Percentiles rank a stretch among this genome's conserved stretches.
phyloP scores from a whole-genome alignment of 805 yeast species.

The Starmerella stigmatis region DNA sequence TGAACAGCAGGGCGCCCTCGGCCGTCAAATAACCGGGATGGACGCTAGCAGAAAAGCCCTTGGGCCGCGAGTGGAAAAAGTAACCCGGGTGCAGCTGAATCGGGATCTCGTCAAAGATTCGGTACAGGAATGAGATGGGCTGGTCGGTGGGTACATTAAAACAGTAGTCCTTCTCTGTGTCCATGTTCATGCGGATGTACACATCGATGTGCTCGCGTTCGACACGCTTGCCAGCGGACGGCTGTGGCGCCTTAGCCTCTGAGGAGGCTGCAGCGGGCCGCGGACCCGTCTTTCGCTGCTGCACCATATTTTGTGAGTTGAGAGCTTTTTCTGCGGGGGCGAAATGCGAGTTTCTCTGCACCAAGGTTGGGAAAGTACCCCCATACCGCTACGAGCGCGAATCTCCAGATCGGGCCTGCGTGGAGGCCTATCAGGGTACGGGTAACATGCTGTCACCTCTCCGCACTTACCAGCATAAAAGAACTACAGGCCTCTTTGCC shows the following conservation, averaged over 20 bases:
- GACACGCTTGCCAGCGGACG: too few relatives aligned
- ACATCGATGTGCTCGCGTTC: conserved; percentile 30
- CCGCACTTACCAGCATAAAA: background rate
- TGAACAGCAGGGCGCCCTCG: conserved; percentile 69
- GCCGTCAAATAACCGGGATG: conserved; percentile 76
- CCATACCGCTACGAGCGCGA: background rate
- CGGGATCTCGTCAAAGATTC: conserved; percentile 57
- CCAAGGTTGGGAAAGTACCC: conserved; percentile 1
- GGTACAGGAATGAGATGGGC: conserved; percentile 48
- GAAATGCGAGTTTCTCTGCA: conserved; percentile 1
- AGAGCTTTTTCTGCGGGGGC: background rate
- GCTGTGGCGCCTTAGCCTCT: too few relatives aligned
- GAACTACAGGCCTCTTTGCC: background rate
- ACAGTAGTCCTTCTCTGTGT: conserved; percentile 79
- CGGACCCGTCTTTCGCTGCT: background rate
- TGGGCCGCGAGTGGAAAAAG: conserved; percentile 57
- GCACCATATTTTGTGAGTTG: background rate
- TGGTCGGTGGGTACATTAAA: conserved; percentile 55
- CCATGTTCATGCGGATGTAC: conserved; percentile 75
- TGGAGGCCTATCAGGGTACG: too few relatives aligned
- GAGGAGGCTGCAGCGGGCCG: too few relatives aligned
- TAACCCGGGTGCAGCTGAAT: conserved; percentile 69
- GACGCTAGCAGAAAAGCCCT: conserved; percentile 49
- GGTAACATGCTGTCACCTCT: background rate
- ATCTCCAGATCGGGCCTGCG: too few relatives aligned